Base-by-base conservation (phyloP, 495 filamentous ascomycete species). In the Penicillium lividum region DNA sequence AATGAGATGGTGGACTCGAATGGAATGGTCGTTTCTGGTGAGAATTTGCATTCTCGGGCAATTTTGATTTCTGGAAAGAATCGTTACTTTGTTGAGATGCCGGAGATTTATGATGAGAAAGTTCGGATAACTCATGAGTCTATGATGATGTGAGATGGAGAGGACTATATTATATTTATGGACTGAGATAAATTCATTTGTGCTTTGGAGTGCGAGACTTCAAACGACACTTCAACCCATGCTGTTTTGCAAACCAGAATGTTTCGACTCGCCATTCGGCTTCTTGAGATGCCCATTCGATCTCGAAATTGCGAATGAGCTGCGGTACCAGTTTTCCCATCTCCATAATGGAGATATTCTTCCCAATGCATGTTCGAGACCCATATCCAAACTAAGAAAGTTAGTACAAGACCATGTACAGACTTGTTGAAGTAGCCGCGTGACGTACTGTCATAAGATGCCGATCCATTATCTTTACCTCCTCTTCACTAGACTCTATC, bases 401-500 rank as follows among this genome's bases (percentile, higher is more conserved):
- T 60, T 16, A 56, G 33, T 18, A 52, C 16, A 38, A 18, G 3
- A 13, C 25, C 30, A 5, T 34, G 22, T 22, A 16, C 3, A 48
- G 6, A 30, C n/a, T 28, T 38, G 6, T 36, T 29, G 5, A 36
- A 36, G 7, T 22, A 13, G 16, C 22, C 5, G 31, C 11, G 29
- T 16, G 18, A 43, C 61, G 33, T 22, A 60, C 61, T 10, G 61
- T 54, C 53, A 64, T 50, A 3, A 54, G 25, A 51, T 51, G 38
- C 1, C 55, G 45, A 18, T 60, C 53, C 63, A 66, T 66, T 1
- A 51, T 7, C 29, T 59, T 66, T 0, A 51, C 22, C 5, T 77
- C 60, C 31, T 77, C 74, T 16, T 58, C 54, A 34, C 38, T 31
- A 5, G 53, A 54, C 52, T 82, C 76, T 0, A 83, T 68, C 81